These are phyloP conservation scores for Naegleria lovaniensis DNA, from an alignment of 208 protist species.

Conservation along the genomic window DNA sequence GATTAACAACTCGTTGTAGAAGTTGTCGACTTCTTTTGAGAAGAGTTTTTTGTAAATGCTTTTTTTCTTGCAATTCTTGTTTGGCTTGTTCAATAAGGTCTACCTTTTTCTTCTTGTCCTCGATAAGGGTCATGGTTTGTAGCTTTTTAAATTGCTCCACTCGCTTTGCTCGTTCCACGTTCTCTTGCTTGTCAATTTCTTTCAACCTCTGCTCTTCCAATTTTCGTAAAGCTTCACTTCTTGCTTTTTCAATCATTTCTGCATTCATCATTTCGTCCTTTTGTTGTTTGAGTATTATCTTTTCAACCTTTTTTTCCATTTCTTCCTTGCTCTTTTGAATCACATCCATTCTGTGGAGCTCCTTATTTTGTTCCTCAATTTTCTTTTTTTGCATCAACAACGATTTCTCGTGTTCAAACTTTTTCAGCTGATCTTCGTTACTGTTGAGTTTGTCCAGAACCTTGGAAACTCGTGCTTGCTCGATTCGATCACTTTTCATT, in stretches of 20 bases:
- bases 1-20: neutral
- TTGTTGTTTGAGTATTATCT: neutral
- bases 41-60: neutral
- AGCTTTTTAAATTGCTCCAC: neutral
- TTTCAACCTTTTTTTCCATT: constrained; percentile 6
- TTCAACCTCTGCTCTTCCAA: neutral
- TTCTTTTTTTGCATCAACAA: neutral
- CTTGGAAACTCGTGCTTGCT: neutral
- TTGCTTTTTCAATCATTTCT: neutral
- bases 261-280: neutral
- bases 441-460: neutral
- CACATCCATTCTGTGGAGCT: neutral
- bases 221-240: neutral
- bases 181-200: neutral
- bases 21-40: neutral
- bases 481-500: neutral
- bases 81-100: neutral
- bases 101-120: neutral
- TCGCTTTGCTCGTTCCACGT: neutral
- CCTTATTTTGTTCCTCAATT: neutral
- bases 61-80: neutral
- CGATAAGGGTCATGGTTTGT: neutral
- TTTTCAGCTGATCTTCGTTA: neutral
- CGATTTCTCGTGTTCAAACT: neutral
- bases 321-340: neutral